Conservation (phyloP, 805 yeast species). For the Metschnikowia baotianmanensis region DNA sequence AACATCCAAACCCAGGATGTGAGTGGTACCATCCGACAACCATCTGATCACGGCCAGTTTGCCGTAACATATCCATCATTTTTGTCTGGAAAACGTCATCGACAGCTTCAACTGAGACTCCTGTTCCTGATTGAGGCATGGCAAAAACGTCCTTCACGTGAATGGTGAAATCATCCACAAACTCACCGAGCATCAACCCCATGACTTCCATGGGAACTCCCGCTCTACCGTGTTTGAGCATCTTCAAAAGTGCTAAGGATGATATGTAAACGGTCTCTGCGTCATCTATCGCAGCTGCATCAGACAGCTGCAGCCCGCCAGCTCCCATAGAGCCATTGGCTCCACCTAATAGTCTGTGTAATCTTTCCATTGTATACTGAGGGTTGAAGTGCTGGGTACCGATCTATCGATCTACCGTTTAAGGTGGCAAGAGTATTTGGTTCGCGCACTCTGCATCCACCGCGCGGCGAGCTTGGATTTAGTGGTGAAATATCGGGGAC, state of each 20-base stretch:
- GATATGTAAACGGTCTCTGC: slow-evolving; percentile 96
- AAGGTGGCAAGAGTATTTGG: slow-evolving; percentile 3
- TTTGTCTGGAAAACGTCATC: slow-evolving; percentile 98
- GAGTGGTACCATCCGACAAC: slow-evolving; percentile 99
- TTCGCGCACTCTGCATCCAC: slow-evolving; percentile 7
- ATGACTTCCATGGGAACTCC: slow-evolving; percentile 80
- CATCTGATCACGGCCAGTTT: slow-evolving; percentile 98
- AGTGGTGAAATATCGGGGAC: too few relatives aligned
- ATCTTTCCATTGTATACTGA: slow-evolving; percentile 41
- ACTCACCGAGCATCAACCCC: slow-evolving; percentile 99
- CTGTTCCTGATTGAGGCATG: slow-evolving; percentile 99
- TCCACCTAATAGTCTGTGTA: slow-evolving; percentile 48
- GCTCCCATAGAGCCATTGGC: slow-evolving; percentile 42
- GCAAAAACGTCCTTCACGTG: slow-evolving; percentile 98
- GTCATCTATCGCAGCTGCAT: slow-evolving; percentile 85
- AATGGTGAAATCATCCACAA: slow-evolving; percentile 94
- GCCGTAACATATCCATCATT: slow-evolving; percentile 99
- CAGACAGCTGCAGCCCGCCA: slow-evolving; percentile 46
- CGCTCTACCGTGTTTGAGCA: slow-evolving; percentile 96
- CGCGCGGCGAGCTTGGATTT: too few relatives aligned
- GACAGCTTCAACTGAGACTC: slow-evolving; percentile 98
- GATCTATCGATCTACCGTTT: background rate
- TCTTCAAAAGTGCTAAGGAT: slow-evolving; percentile 88
- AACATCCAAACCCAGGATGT: slow-evolving; percentile 99
- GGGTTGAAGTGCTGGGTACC: background rate